Percentiles rank a stretch among this genome's conserved stretches.
Evolutionary conservation across 768 basidiomycete genomes (phyloP).

Genomic region (Naganishia randhawae): DNA sequence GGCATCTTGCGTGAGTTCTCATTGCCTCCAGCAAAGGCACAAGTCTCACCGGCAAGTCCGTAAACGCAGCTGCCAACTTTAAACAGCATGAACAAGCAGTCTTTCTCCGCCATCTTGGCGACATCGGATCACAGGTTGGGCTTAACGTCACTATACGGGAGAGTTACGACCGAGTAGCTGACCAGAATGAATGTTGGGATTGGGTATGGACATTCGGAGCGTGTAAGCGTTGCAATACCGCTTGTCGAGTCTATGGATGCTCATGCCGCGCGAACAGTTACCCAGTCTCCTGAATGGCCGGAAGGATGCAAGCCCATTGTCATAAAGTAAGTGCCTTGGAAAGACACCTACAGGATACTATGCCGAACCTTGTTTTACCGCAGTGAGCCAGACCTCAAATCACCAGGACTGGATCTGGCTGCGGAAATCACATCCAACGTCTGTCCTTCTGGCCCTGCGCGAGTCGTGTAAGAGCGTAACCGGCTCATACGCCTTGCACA

Average conservation of each 20-base stretch:
- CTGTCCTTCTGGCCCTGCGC: no score
- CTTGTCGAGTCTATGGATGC: background rate
- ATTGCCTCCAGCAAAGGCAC: no score
- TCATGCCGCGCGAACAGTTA: background rate
- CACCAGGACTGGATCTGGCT: background rate
- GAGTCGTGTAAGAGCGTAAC: no score
- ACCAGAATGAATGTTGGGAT: background rate
- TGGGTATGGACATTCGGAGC: conserved; percentile 12
- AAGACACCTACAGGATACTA: no score
- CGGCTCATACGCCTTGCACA: no score
- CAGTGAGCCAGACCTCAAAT: conserved; percentile 2
- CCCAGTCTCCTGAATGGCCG: background rate
- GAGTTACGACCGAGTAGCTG: background rate
- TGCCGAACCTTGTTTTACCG: no score
- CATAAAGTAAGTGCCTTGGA: conserved; percentile 9
- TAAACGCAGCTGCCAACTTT: background rate
- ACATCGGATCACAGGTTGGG: background rate
- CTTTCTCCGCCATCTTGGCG: background rate
- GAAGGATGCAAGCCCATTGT: conserved; percentile 10
- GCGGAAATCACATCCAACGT: conserved; percentile 4
- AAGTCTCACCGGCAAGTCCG: no score
- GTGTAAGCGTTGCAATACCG: background rate
- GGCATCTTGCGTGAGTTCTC: conserved; percentile 5
- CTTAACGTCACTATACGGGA: background rate
- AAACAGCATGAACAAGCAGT: background rate